Evolutionary conservation across 179 eudicot genomes (phyloP).

Genomic region (Nepenthes alata): DNA sequence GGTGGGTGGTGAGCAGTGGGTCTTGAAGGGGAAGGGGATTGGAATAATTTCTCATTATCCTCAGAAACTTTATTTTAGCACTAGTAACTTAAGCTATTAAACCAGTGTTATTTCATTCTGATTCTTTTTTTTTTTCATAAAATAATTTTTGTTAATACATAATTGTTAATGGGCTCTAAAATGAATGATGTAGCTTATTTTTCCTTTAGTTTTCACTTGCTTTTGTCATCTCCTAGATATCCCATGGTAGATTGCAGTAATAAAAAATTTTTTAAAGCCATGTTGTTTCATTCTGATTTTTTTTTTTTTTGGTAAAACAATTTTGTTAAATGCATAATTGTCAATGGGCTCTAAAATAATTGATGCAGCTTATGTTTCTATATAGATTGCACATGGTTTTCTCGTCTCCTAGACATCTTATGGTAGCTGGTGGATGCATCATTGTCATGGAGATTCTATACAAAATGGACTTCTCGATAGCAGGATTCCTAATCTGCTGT

Average conservation of each 20-base stretch:
- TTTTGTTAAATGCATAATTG: not conserved
- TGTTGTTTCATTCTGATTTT: too few species aligned
- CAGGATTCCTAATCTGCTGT: constrained; percentile 70
- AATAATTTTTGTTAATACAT: too few species aligned
- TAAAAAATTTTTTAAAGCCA: too few species aligned
- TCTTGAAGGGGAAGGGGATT: not conserved
- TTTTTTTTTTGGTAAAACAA: too few species aligned
- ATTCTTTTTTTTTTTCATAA: not conserved
- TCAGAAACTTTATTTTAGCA: not conserved
- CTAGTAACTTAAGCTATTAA: not conserved
- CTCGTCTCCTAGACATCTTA: constrained; percentile 88
- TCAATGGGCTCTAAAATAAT: constrained; percentile 1
- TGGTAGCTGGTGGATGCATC: constrained; percentile 84
- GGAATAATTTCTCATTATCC: not conserved
- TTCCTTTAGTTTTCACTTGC: too few species aligned
- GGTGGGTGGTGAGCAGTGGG: too few species aligned
- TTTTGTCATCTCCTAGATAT: too few species aligned
- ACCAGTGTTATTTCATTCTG: not conserved
- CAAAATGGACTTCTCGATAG: constrained; percentile 77
- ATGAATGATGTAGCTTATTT: too few species aligned
- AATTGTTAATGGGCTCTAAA: too few species aligned
- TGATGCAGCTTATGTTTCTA: constrained; percentile 9
- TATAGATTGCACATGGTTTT: constrained; percentile 93
- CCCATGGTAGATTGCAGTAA: too few species aligned
- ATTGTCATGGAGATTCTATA: constrained; percentile 67